Conservation (phyloP, 2,329 filamentous ascomycete species). For the Botryotinia narcissicola region DNA sequence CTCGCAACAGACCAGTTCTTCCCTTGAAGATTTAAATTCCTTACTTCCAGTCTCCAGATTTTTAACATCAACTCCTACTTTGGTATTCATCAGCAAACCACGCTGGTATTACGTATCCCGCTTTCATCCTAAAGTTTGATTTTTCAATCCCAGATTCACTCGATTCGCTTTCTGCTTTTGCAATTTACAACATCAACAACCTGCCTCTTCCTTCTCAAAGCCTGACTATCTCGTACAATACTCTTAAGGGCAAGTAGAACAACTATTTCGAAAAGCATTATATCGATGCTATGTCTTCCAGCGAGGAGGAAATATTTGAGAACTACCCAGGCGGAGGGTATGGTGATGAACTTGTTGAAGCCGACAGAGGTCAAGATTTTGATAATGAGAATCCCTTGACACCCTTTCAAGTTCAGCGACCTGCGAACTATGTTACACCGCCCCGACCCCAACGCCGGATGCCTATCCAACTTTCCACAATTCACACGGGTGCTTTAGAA, state of each 20-base stretch:
- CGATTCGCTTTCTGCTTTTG: not conserved
- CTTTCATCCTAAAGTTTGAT: not conserved
- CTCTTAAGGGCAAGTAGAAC: not conserved
- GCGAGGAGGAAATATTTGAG: not conserved
- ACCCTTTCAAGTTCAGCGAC: not conserved
- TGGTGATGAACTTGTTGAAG: not conserved
- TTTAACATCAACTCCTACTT: not conserved
- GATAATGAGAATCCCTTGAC: not conserved
- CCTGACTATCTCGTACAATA: no score
- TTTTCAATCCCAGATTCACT: not conserved
- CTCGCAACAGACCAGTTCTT: not conserved
- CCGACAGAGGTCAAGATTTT: not conserved
- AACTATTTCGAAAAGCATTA: not conserved
- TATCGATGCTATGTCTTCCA: not conserved
- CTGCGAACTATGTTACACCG: not conserved
- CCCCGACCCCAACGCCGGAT: not conserved
- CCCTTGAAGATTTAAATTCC: not conserved
- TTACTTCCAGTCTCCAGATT: no score
- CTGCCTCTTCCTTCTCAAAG: not conserved
- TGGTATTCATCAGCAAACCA: not conserved
- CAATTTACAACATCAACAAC: not conserved
- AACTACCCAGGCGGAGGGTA: not conserved
- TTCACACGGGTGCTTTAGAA: not conserved
- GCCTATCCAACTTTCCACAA: not conserved
- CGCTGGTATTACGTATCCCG: not conserved